Evolutionary conservation across 106 monocot species (phyloP).

Genomic region (Dioscorea zingiberensis): DNA sequence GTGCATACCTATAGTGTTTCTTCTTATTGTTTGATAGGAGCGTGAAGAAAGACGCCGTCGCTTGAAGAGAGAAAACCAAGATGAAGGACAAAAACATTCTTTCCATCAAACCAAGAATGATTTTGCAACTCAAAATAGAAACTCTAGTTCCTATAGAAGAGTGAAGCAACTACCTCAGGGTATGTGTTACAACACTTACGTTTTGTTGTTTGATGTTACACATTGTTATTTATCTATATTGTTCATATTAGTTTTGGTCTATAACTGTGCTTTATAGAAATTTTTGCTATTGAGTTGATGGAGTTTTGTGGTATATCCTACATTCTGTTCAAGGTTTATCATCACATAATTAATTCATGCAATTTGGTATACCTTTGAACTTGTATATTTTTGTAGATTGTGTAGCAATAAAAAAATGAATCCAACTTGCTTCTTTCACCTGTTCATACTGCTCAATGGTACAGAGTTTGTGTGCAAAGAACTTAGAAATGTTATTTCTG

Average conservation of each 20-base stretch:
- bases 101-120: slow-evolving; percentile 14
- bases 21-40: slow-evolving; percentile 19
- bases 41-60: slow-evolving; percentile 45
- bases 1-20: not conserved
- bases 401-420: too few relatives aligned
- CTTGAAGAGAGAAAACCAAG: slow-evolving; percentile 27
- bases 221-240: not conserved
- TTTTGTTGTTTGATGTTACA: not conserved
- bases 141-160: slow-evolving; percentile 22
- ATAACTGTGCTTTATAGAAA: not conserved
- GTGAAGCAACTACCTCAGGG: slow-evolving; percentile 44
- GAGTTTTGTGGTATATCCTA: too few relatives aligned
- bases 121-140: slow-evolving; percentile 13
- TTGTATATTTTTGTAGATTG: too few relatives aligned
- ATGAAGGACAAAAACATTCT: slow-evolving; percentile 22
- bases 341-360: not conserved
- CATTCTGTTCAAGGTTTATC: too few relatives aligned
- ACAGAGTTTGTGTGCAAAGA: too few relatives aligned
- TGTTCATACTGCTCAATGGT: too few relatives aligned
- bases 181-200: not conserved
- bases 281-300: not conserved
- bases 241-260: too few relatives aligned
- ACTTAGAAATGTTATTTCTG: too few relatives aligned
- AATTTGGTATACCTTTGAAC: not conserved
- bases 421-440: too few relatives aligned